Conservation (phyloP, 441 rosid species). For the Bruguiera hainesii region DNA sequence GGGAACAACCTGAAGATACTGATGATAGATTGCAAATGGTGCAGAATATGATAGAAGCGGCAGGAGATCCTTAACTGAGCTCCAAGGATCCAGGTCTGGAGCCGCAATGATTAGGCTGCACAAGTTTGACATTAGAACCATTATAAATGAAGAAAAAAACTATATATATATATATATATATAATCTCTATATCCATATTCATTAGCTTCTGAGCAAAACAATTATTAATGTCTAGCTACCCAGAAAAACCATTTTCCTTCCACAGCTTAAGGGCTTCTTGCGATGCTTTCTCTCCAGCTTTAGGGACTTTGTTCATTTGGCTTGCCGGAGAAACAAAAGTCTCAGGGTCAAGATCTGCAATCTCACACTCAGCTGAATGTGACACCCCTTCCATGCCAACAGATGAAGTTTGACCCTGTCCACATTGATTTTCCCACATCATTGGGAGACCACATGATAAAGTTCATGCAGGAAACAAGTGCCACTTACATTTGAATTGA, state of each 20-base stretch:
- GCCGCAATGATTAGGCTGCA: slow-evolving; percentile 83
- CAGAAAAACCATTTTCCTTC: slow-evolving; percentile 84
- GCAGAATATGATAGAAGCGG: slow-evolving; percentile 82
- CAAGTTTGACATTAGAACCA: slow-evolving; percentile 11
- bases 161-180: not conserved
- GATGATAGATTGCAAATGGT: slow-evolving; percentile 88
- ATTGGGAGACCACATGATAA: slow-evolving; percentile 13
- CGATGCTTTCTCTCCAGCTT: slow-evolving; percentile 72
- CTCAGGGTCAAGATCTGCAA: slow-evolving; percentile 27
- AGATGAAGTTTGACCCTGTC: slow-evolving; percentile 45
- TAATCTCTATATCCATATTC: not conserved
- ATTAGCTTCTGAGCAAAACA: not conserved
- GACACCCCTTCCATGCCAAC: slow-evolving; percentile 36
- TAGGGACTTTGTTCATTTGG: slow-evolving; percentile 48
- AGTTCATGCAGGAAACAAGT: not conserved
- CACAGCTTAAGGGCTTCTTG: slow-evolving; percentile 55
- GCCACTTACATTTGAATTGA: slow-evolving; percentile 43
- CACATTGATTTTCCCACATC: slow-evolving; percentile 12
- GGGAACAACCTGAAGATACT: slow-evolving; percentile 71
- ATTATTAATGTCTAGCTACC: slow-evolving; percentile 38
- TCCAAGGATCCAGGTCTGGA: slow-evolving; percentile 80
- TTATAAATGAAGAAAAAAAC: not conserved
- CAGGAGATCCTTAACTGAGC: slow-evolving; percentile 55
- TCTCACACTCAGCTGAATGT: slow-evolving; percentile 38
- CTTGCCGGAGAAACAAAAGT: slow-evolving; percentile 21